Conservation (phyloP, 306 rosid genomes). For the Citrullus colocynthis region DNA sequence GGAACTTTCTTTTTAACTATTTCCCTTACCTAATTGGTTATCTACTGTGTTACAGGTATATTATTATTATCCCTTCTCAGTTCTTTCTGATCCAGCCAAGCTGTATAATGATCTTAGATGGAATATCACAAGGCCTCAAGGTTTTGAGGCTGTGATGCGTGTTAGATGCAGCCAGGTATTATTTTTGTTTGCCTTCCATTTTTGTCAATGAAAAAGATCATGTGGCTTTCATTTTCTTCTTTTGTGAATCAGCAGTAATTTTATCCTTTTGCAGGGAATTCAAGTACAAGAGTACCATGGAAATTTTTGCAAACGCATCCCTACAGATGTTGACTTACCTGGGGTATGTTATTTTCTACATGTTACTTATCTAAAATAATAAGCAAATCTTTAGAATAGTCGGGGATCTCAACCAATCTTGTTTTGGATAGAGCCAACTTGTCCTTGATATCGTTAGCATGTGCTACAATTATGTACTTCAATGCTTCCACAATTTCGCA, state of each 20-base stretch:
- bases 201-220: neutral
- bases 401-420: neutral
- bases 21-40: neutral
- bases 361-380: neutral
- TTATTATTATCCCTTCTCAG: conserved; percentile 91
- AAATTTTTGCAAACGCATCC: conserved; percentile 86
- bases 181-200: neutral
- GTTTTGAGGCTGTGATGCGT: conserved; percentile 97
- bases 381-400: neutral
- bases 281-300: conserved; percentile 93
- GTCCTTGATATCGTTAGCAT: neutral
- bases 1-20: neutral
- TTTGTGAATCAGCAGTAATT: neutral
- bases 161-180: conserved; percentile 96
- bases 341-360: conserved; percentile 63
- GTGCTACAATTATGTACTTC: neutral
- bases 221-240: neutral
- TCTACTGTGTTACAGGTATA: conserved; percentile 47
- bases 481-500: neutral
- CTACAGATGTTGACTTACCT: conserved; percentile 88
- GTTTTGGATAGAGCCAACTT: neutral
- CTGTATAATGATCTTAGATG: conserved; percentile 98
- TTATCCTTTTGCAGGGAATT: conserved; percentile 53
- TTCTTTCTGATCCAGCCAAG: conserved; percentile 84
- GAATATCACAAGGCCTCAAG: conserved; percentile 96